These are phyloP conservation scores for Coemansia sp. DNA, from an alignment of 192 early-diverging fungal genomes.

Conservation along the genomic window DNA sequence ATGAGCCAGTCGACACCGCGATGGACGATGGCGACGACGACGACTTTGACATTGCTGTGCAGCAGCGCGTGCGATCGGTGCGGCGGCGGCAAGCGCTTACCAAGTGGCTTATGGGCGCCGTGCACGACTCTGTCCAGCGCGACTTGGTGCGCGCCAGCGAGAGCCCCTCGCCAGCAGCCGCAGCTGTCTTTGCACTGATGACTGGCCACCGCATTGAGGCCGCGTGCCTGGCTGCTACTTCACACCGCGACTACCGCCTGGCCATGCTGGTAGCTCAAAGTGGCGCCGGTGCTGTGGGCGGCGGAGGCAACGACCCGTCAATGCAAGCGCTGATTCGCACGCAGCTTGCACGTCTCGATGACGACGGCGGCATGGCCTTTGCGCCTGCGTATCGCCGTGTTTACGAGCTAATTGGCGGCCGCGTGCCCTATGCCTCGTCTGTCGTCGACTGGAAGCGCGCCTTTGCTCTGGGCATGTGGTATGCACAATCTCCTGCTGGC, in stretches of 20 bases:
- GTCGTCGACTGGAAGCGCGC: constrained; percentile 70
- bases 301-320: constrained; percentile 55
- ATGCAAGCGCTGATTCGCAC: constrained; percentile 35
- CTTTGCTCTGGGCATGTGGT: constrained; percentile 68
- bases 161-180: constrained; percentile 27
- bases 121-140: constrained; percentile 50
- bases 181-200: constrained; percentile 60
- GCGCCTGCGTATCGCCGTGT: constrained; percentile 55
- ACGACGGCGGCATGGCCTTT: not conserved
- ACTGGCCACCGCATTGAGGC: constrained; percentile 63
- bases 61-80: constrained; percentile 38
- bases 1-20: not conserved
- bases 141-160: constrained; percentile 36
- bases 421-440: constrained; percentile 26
- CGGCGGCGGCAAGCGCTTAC: constrained; percentile 63
- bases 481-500: constrained; percentile 50
- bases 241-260: constrained; percentile 68
- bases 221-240: constrained; percentile 68
- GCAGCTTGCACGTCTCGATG: constrained; percentile 25
- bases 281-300: constrained; percentile 55
- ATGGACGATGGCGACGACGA: not conserved
- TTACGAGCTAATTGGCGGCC: constrained; percentile 63
- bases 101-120: constrained; percentile 67
- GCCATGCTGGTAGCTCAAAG: constrained; percentile 79
- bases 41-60: not conserved